Percentiles rank a stretch among this genome's conserved stretches.
Evolutionary conservation across 306 rosid genomes (phyloP).

Genomic region (Fagus crenata): DNA sequence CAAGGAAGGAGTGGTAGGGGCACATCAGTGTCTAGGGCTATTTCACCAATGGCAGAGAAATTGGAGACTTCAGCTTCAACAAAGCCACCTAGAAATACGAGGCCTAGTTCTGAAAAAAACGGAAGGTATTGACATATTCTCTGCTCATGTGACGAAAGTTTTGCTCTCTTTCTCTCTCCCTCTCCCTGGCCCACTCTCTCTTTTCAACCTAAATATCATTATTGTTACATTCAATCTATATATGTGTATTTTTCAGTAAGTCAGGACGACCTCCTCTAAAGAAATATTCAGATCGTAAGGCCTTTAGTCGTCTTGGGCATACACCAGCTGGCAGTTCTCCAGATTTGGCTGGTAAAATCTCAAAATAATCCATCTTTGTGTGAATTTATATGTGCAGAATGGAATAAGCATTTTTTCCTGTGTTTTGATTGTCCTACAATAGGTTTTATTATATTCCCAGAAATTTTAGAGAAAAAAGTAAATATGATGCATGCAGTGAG

Average conservation of each 20-base stretch:
- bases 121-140: slow-evolving; percentile 51
- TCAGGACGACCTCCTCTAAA: slow-evolving; percentile 76
- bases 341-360: slow-evolving; percentile 58
- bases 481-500: background rate
- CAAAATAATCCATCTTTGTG: background rate
- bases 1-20: slow-evolving; percentile 67
- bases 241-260: slow-evolving; percentile 58
- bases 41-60: slow-evolving; percentile 55
- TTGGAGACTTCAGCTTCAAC: slow-evolving; percentile 48
- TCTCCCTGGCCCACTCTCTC: background rate
- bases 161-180: background rate
- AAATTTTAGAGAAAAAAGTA: background rate
- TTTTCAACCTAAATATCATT: background rate
- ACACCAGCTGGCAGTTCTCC: slow-evolving; percentile 47
- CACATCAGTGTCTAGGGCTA: slow-evolving; percentile 51
- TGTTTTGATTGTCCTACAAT: background rate
- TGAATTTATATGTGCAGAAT: background rate
- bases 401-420: background rate
- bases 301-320: slow-evolving; percentile 50
- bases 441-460: background rate
- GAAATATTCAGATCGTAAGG: slow-evolving; percentile 69
- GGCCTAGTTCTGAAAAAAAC: slow-evolving; percentile 60
- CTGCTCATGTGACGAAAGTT: background rate
- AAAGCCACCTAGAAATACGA: slow-evolving; percentile 54
- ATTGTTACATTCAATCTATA: slow-evolving; percentile 4